phyloP scores from a whole-genome alignment of 306 rosid genomes.

The Erythrophleum fordii region DNA sequence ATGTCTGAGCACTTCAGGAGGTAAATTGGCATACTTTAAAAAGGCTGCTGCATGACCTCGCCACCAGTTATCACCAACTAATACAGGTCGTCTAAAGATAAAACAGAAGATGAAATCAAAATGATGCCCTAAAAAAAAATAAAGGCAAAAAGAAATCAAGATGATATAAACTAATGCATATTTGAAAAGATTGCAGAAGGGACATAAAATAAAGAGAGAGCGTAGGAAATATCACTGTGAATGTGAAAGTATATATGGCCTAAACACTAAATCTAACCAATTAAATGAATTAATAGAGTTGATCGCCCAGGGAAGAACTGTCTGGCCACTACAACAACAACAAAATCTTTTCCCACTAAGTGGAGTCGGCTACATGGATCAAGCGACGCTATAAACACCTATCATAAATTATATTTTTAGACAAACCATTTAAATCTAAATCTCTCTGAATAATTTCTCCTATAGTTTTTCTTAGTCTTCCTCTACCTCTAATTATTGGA shows the following conservation, averaged over 20 bases:
- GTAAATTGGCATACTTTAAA: slow-evolving; percentile 67
- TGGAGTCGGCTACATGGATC: too few species aligned
- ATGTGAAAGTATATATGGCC: slow-evolving; percentile 3
- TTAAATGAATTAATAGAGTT: not conserved
- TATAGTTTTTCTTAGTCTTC: too few species aligned
- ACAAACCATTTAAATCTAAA: too few species aligned
- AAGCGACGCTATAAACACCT: too few species aligned
- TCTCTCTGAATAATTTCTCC: too few species aligned
- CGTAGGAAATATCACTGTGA: not conserved
- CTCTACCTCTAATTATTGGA: too few species aligned
- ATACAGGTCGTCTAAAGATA: slow-evolving; percentile 66
- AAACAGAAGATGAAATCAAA: slow-evolving; percentile 33
- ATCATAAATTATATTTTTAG: too few species aligned
- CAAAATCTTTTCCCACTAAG: too few species aligned
- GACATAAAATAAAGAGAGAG: slow-evolving; percentile 8
- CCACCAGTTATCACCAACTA: slow-evolving; percentile 97
- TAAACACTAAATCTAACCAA: not conserved
- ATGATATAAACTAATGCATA: slow-evolving; percentile 18
- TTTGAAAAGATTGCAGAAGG: slow-evolving; percentile 17
- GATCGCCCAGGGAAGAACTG: not conserved
- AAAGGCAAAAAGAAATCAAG: not conserved
- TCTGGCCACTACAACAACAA: too few species aligned
- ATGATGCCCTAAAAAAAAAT: not conserved
- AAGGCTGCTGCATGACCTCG: slow-evolving; percentile 97
- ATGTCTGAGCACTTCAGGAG: slow-evolving; percentile 78